Evolutionary conservation across 2,329 filamentous ascomycete genomes (phyloP).

Genomic region (Epichloe scottii): DNA sequence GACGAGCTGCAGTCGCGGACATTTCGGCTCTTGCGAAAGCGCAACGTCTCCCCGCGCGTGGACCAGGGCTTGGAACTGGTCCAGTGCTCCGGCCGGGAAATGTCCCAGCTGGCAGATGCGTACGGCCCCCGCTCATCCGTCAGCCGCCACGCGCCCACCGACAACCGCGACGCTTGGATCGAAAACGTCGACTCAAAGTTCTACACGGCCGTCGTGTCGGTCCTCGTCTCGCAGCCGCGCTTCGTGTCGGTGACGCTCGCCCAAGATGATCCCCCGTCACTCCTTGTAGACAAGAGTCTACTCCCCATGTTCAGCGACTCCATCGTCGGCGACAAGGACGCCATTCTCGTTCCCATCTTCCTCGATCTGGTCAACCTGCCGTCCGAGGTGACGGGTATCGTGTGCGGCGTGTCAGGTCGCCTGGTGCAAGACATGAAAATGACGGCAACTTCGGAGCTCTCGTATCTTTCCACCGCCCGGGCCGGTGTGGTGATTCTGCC

Average conservation of each 20-base stretch:
- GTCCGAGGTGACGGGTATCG: slow-evolving; percentile 82
- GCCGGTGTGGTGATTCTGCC: slow-evolving; percentile 83
- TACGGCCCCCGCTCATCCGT: slow-evolving; percentile 25
- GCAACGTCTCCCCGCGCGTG: slow-evolving; percentile 61
- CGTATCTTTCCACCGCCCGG: slow-evolving; percentile 77
- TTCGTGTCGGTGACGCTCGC: slow-evolving; percentile 67
- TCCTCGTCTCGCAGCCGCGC: slow-evolving; percentile 46
- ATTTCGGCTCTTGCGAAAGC: slow-evolving; percentile 68
- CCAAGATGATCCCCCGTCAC: slow-evolving; percentile 58
- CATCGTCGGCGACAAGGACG: slow-evolving; percentile 61
- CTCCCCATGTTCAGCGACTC: slow-evolving; percentile 57
- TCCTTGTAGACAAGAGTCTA: slow-evolving; percentile 59
- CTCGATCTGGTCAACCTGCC: slow-evolving; percentile 72
- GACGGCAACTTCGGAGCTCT: slow-evolving; percentile 57
- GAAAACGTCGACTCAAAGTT: slow-evolving; percentile 50
- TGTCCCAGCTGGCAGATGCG: slow-evolving; percentile 25
- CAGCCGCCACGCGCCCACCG: slow-evolving; percentile 23
- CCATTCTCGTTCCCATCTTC: slow-evolving; percentile 71
- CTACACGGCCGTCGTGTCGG: slow-evolving; percentile 50
- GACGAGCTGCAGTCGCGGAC: slow-evolving; percentile 72
- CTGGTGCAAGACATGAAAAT: slow-evolving; percentile 60
- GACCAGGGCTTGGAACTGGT: slow-evolving; percentile 59
- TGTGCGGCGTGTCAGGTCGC: slow-evolving; percentile 81
- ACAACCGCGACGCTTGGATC: slow-evolving; percentile 34
- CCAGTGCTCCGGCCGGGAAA: slow-evolving; percentile 62